These are phyloP conservation scores for Paragyromitra xinjiangensis DNA, from an alignment of 495 filamentous ascomycete genomes.

Conservation along the genomic window DNA sequence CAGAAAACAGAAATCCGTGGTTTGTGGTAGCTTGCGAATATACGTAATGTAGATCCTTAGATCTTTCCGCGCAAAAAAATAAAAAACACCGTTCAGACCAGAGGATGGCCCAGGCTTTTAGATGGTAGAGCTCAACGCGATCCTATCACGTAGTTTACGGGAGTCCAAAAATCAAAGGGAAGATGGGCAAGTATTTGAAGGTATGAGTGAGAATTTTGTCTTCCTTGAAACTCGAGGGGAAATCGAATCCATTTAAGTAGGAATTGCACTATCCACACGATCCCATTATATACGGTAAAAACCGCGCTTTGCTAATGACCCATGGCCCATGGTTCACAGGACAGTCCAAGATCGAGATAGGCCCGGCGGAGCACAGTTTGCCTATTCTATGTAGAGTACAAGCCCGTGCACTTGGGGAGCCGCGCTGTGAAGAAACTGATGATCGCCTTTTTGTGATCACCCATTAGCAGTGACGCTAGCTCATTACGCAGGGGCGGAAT, in stretches of 20 bases:
- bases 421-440: conserved; percentile 15
- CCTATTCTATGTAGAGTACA: conserved; percentile 25
- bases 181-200: conserved; percentile 9
- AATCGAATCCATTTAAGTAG: conserved; percentile 51
- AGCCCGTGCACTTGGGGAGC: conserved; percentile 35
- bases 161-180: conserved; percentile 2
- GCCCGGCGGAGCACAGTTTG: conserved; percentile 14
- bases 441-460: conserved; percentile 39
- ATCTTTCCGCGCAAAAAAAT: conserved; percentile 15
- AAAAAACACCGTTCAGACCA: neutral
- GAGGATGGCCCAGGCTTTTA: neutral
- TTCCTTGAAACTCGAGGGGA: conserved; percentile 20
- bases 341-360: conserved; percentile 40
- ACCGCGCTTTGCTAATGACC: conserved; percentile 40
- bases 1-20: neutral
- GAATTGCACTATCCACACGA: conserved; percentile 27
- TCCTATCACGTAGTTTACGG: neutral
- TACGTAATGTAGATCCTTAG: conserved; percentile 9
- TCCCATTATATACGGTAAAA: conserved; percentile 39
- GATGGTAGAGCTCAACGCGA: neutral
- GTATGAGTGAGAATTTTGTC: conserved; percentile 25
- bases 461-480: conserved; percentile 20
- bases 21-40: conserved; percentile 1
- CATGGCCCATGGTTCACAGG: conserved; percentile 32
- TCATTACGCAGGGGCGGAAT: conserved; percentile 48